These are phyloP conservation scores for Leccinum boreale DNA, from an alignment of 768 basidiomycete genomes.

Conservation along the genomic window DNA sequence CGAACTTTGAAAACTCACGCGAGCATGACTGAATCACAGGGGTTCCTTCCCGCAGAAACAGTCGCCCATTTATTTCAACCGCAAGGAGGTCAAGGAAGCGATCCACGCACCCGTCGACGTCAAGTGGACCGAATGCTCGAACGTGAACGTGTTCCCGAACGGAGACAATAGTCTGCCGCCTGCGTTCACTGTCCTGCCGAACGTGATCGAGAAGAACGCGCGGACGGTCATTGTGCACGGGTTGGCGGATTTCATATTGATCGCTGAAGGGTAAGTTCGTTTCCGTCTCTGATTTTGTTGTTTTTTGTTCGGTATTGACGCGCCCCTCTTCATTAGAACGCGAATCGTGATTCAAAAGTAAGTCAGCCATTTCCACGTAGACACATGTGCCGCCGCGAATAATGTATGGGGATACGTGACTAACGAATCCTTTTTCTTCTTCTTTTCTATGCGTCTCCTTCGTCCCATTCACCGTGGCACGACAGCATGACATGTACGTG, in stretches of 20 bases:
- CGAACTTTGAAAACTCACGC: background rate
- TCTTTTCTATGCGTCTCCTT: background rate
- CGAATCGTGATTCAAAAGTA: conserved; percentile 67
- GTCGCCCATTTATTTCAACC: conserved; percentile 68
- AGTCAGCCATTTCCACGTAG: conserved; percentile 14
- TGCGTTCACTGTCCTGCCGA: conserved; percentile 63
- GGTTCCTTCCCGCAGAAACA: conserved; percentile 56
- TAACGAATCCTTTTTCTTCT: background rate
- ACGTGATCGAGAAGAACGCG: conserved; percentile 71
- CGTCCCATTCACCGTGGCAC: conserved; percentile 3
- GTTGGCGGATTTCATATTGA: conserved; percentile 68
- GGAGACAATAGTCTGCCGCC: conserved; percentile 63
- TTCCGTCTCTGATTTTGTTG: background rate
- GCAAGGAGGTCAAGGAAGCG: conserved; percentile 56
- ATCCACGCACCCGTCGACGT: conserved; percentile 64
- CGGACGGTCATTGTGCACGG: conserved; percentile 71
- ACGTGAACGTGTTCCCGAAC: conserved; percentile 55
- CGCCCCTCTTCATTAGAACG: conserved; percentile 14
- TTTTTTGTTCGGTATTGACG: background rate
- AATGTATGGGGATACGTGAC: background rate
- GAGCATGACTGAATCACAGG: conserved; percentile 30
- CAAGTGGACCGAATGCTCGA: conserved; percentile 61
- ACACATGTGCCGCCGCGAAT: background rate
- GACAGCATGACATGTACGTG: background rate
- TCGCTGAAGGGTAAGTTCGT: conserved; percentile 62